Evolutionary conservation across 2,329 filamentous ascomycete genomes (phyloP).

Genomic region (Simplicillium sp.): DNA sequence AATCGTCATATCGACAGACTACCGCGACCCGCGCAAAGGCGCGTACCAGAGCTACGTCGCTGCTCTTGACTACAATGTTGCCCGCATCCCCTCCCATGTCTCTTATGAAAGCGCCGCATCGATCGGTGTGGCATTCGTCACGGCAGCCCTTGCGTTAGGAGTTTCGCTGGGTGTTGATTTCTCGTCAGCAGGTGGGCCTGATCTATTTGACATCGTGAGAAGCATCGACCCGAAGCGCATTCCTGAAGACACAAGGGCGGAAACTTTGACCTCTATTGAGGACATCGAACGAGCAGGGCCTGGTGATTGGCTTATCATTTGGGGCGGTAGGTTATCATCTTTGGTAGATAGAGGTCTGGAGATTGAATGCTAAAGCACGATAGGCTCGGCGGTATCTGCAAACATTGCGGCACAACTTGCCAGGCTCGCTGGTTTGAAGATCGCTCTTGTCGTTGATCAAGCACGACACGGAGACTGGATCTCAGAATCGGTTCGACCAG

Average conservation of each 20-base stretch:
- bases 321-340: conserved; percentile 47
- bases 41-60: conserved; percentile 64
- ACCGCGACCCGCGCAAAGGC: conserved; percentile 61
- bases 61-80: conserved; percentile 54
- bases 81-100: conserved; percentile 46
- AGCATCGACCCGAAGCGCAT: conserved; percentile 35
- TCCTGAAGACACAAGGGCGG: conserved; percentile 50
- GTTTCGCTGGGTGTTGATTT: conserved; percentile 65
- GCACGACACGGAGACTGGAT: conserved; percentile 55
- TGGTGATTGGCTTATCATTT: conserved; percentile 65
- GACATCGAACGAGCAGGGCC: conserved; percentile 40
- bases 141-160: conserved; percentile 55
- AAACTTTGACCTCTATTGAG: conserved; percentile 49
- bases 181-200: conserved; percentile 40
- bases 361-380: background rate
- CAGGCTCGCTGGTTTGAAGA: conserved; percentile 52
- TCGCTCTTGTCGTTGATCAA: conserved; percentile 57
- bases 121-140: conserved; percentile 63
- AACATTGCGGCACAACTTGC: conserved; percentile 59
- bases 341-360: background rate
- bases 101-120: conserved; percentile 48
- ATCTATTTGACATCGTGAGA: conserved; percentile 44
- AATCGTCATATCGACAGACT: conserved; percentile 64
- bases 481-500: conserved; percentile 36
- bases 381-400: conserved; percentile 59